Evolutionary conservation across 768 basidiomycete species (phyloP).

Genomic region (Rhizopogon salebrosus): DNA sequence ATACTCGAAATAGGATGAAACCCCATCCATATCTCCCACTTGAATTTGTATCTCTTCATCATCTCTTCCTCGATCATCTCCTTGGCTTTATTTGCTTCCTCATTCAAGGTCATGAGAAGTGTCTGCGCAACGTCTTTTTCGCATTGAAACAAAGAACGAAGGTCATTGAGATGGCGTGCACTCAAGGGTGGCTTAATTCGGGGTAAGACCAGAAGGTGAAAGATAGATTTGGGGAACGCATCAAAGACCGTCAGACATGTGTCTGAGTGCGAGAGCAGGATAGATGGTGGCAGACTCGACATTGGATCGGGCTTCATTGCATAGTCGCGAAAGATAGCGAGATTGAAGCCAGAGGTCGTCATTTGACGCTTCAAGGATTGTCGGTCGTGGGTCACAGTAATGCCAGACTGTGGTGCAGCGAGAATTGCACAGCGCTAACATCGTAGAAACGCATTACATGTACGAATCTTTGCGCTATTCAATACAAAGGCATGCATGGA

Average conservation of each 20-base stretch:
- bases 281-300: slow-evolving; percentile 48
- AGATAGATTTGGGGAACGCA: slow-evolving; percentile 76
- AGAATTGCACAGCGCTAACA: background rate
- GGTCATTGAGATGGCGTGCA: slow-evolving; percentile 40
- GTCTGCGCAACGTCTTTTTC: slow-evolving; percentile 51
- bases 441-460: background rate
- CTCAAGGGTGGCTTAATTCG: slow-evolving; percentile 31
- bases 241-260: slow-evolving; percentile 67
- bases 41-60: slow-evolving; percentile 62
- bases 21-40: slow-evolving; percentile 74
- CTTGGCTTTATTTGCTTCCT: slow-evolving; percentile 52
- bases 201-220: slow-evolving; percentile 84
- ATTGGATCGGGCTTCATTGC: slow-evolving; percentile 44
- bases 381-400: background rate
- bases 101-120: slow-evolving; percentile 46
- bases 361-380: background rate
- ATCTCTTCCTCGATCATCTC: slow-evolving; percentile 76
- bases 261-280: slow-evolving; percentile 57
- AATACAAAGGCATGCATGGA: background rate
- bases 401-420: background rate
- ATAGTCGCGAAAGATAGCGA: slow-evolving; percentile 58
- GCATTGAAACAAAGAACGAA: slow-evolving; percentile 50
- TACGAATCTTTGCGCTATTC: background rate
- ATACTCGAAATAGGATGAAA: slow-evolving; percentile 86
- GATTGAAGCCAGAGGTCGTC: slow-evolving; percentile 22